Evolutionary conservation across 139 green algal genomes (phyloP).

Genomic region (Tetradesmus obliquus): DNA sequence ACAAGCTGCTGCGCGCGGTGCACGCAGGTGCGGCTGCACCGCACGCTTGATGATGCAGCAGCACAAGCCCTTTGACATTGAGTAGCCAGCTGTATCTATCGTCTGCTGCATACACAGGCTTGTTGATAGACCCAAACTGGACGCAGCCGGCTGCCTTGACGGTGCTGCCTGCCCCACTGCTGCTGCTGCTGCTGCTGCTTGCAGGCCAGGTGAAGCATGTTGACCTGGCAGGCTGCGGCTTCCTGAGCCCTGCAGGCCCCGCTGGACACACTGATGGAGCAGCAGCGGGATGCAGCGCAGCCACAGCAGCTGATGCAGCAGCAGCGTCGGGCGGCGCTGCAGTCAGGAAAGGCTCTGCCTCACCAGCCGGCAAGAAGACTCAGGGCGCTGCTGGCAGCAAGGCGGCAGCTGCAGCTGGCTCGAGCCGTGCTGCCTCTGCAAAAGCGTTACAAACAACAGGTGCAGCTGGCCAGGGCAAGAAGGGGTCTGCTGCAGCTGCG

Average conservation of each 20-base stretch:
- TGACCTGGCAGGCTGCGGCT: conserved; percentile 43
- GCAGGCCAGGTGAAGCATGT: conserved; percentile 41
- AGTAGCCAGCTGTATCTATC: too few species aligned
- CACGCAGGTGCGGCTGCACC: conserved; percentile 38
- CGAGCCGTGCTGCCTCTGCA: neutral
- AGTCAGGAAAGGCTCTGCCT: neutral
- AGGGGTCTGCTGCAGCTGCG: neutral
- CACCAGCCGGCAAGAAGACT: neutral
- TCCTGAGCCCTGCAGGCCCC: conserved; percentile 9
- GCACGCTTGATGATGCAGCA: neutral
- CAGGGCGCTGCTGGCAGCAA: neutral
- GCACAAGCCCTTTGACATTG: too few species aligned
- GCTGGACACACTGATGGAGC: neutral
- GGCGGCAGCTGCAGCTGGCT: neutral
- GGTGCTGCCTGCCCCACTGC: too few species aligned
- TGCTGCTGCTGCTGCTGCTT: neutral
- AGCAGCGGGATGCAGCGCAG: neutral
- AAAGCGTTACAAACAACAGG: neutral
- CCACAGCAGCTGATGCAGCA: neutral
- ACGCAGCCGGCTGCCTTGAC: too few species aligned
- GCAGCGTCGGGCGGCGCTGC: neutral
- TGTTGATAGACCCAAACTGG: too few species aligned
- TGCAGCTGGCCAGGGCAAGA: neutral
- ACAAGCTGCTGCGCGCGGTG: conserved; percentile 56
- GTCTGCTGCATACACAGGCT: too few species aligned